phyloP scores from a whole-genome alignment of 768 basidiomycete genomes.

The Suillus tomentosus region DNA sequence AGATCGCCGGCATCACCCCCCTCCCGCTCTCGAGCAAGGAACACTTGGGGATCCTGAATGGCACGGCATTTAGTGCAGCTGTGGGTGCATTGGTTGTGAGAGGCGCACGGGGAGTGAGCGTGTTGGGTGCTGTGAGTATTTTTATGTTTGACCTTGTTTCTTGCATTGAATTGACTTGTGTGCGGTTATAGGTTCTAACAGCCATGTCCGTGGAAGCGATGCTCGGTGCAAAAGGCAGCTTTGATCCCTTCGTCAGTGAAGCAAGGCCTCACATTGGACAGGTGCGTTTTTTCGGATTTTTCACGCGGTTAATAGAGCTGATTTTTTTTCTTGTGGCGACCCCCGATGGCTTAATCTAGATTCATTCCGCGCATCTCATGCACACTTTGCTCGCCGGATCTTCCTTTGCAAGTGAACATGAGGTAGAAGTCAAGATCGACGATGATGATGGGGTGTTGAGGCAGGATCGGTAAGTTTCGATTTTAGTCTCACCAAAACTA shows the following conservation, averaged over 20 bases:
- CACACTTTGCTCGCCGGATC: slow-evolving; percentile 69
- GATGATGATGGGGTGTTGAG: slow-evolving; percentile 74
- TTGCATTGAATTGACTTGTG: not conserved
- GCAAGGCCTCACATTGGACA: slow-evolving; percentile 87
- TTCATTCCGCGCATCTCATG: slow-evolving; percentile 73
- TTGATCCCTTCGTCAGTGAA: slow-evolving; percentile 74
- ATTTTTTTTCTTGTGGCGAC: not conserved
- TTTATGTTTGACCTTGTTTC: not conserved
- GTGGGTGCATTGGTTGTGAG: slow-evolving; percentile 74
- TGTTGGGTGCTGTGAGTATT: slow-evolving; percentile 46
- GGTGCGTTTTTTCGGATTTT: slow-evolving; percentile 30
- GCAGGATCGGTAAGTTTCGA: slow-evolving; percentile 69
- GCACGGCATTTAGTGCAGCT: slow-evolving; percentile 82
- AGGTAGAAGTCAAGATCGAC: slow-evolving; percentile 72
- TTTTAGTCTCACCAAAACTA: not conserved
- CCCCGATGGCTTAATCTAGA: slow-evolving; percentile 30
- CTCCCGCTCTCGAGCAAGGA: slow-evolving; percentile 74
- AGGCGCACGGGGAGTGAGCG: slow-evolving; percentile 66
- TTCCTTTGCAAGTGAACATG: slow-evolving; percentile 64
- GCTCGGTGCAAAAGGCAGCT: slow-evolving; percentile 68
- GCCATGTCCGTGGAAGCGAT: slow-evolving; percentile 87
- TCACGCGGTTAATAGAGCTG: not conserved
- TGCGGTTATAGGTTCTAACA: slow-evolving; percentile 58
- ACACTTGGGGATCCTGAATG: slow-evolving; percentile 80
- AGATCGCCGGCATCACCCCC: slow-evolving; percentile 60